These are phyloP conservation scores for Phytophthora pseudosyringae DNA, from an alignment of 352 stramenopile species.

Conservation along the genomic window DNA sequence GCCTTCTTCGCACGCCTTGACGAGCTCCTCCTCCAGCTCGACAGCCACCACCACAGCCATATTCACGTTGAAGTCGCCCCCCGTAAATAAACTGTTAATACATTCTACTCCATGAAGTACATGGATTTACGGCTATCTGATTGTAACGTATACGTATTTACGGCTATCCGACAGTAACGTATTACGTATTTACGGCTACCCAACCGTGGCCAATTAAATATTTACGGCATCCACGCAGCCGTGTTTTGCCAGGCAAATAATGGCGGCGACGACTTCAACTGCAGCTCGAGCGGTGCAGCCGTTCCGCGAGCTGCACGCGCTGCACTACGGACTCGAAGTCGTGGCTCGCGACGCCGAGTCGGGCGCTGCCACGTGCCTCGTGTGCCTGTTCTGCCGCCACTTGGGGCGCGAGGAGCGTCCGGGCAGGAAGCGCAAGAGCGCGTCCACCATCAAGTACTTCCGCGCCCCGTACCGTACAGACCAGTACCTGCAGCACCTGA, in stretches of 20 bases:
- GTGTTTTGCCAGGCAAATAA: no score
- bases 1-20: conserved; percentile 30
- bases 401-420: conserved; percentile 63
- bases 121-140: no score
- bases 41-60: conserved; percentile 3
- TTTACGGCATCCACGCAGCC: no score
- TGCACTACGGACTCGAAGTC: conserved; percentile 58
- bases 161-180: no score
- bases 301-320: conserved; percentile 57
- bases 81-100: not conserved
- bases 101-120: not conserved
- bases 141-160: no score
- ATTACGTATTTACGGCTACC: no score
- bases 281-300: conserved; percentile 7
- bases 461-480: conserved; percentile 68
- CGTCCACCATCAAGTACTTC: conserved; percentile 70
- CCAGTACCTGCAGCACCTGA: conserved; percentile 75
- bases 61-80: not conserved
- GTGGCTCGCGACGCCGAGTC: conserved; percentile 51
- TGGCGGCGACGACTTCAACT: not conserved
- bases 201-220: no score
- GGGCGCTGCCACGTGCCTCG: conserved; percentile 48
- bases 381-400: conserved; percentile 73
- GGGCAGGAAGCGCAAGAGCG: conserved; percentile 49
- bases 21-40: conserved; percentile 29